A percentile compares a stretch with the other conserved stretches of the same genome.
These are phyloP conservation scores for Saturnispora halmiae DNA, from an alignment of 805 yeast genomes.

Conservation along the genomic window DNA sequence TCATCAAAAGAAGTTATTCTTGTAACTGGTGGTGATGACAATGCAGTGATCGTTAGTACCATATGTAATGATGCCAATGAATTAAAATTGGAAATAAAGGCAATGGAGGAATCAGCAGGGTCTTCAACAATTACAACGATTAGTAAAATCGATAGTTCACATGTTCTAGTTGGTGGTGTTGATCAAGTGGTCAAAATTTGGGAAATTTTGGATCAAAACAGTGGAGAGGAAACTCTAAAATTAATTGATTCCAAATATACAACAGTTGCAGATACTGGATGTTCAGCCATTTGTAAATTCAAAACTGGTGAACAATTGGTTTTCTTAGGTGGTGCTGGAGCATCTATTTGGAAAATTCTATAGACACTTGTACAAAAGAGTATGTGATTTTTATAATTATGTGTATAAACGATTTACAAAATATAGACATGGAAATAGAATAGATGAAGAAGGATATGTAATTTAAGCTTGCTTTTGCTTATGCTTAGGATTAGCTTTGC, in stretches of 20 bases:
- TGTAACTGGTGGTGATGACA: constrained; percentile 90
- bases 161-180: constrained; percentile 60
- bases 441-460: not conserved
- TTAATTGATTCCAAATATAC: constrained; percentile 46
- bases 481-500: constrained; percentile 88
- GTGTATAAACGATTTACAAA: not conserved
- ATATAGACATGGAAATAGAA: not conserved
- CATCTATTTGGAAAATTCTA: constrained; percentile 27
- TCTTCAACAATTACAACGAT: constrained; percentile 79
- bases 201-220: constrained; percentile 27
- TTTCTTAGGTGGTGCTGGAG: constrained; percentile 75
- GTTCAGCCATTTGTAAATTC: constrained; percentile 36
- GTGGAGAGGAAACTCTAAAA: constrained; percentile 22
- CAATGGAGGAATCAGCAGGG: constrained; percentile 53
- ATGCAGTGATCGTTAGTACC: constrained; percentile 44
- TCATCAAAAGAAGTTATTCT: constrained; percentile 23
- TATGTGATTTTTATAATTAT: constrained; percentile 1
- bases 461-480: constrained; percentile 80
- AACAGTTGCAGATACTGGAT: constrained; percentile 87
- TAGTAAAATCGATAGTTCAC: constrained; percentile 24
- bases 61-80: constrained; percentile 20
- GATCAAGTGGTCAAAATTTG: constrained; percentile 74
- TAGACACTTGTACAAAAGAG: not conserved
- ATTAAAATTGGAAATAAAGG: constrained; percentile 22
- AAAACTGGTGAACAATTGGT: constrained; percentile 27